Evolutionary conservation across 1,284 basidiomycete genomes (phyloP).

Genomic region (Entoloma clypeatum): DNA sequence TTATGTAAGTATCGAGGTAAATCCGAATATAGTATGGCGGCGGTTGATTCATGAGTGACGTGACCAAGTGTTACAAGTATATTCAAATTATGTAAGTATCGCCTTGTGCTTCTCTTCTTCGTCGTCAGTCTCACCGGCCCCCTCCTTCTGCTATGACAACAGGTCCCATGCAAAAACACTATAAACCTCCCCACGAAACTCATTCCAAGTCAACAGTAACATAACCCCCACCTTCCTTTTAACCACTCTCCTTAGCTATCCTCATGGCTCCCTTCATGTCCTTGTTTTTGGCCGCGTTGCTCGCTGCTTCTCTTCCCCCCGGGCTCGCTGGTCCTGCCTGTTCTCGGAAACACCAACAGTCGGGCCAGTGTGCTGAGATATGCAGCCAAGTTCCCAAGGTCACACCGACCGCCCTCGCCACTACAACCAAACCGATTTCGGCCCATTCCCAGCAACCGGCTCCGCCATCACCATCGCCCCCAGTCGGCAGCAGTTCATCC

Average conservation of each 20-base stretch:
- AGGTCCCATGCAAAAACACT: no score
- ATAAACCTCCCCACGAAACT: no score
- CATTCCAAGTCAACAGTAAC: no score
- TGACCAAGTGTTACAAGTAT: not conserved
- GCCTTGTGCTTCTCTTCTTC: no score
- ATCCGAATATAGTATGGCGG: constrained; percentile 60
- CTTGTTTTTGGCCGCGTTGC: constrained; percentile 37
- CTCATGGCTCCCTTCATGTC: constrained; percentile 40
- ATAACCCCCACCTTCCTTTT: constrained; percentile 25
- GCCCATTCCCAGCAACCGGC: constrained; percentile 14
- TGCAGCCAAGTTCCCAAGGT: no score
- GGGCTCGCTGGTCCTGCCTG: constrained; percentile 50
- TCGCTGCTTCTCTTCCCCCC: constrained; percentile 34
- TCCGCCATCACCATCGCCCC: constrained; percentile 12
- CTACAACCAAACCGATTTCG: constrained; percentile 17
- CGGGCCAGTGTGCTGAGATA: constrained; percentile 36
- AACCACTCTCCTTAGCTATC: constrained; percentile 33
- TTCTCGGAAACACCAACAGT: constrained; percentile 36
- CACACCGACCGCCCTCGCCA: not conserved
- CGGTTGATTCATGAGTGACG: constrained; percentile 17
- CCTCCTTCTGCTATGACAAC: no score
- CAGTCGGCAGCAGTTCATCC: constrained; percentile 22
- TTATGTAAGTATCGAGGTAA: no score
- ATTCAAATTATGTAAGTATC: no score
- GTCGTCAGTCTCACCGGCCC: no score